phyloP scores from a whole-genome alignment of 2,329 filamentous ascomycete species.

The Penicillium glabrum region DNA sequence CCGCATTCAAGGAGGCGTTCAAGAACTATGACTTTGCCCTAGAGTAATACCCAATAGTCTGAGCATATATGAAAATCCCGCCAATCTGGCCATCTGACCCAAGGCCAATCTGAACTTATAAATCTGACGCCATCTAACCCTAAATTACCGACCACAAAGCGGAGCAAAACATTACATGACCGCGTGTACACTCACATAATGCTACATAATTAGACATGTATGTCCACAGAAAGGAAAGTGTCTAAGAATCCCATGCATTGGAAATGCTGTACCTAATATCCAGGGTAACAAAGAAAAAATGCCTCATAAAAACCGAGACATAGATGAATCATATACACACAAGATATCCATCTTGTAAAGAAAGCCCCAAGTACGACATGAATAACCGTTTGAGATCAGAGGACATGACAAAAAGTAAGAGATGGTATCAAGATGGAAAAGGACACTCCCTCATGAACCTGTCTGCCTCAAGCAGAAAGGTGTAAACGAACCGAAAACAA shows the following conservation, averaged over 20 bases:
- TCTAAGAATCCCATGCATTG: not conserved
- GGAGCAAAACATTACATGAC: too few relatives aligned
- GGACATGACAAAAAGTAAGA: conserved; percentile 4
- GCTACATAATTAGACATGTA: not conserved
- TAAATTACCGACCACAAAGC: too few relatives aligned
- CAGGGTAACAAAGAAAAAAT: not conserved
- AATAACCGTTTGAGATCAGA: not conserved
- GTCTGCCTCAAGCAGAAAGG: not conserved
- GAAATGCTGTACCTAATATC: not conserved
- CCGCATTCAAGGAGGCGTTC: conserved; percentile 77
- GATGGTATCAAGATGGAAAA: conserved; percentile 15
- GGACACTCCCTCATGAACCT: not conserved
- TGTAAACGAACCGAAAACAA: not conserved
- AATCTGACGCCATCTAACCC: too few relatives aligned
- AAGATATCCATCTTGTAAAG: not conserved
- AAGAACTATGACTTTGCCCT: conserved; percentile 82
- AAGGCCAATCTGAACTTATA: not conserved
- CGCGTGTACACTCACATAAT: too few relatives aligned
- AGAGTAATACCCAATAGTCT: conserved; percentile 21
- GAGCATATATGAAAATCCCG: not conserved
- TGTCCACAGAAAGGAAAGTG: not conserved
- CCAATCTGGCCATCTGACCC: too few relatives aligned
- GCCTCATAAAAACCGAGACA: not conserved
- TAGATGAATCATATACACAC: conserved; percentile 3
- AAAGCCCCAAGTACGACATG: not conserved